Evolutionary conservation across 495 filamentous ascomycete species (phyloP).

Genomic region (Halenospora varia): DNA sequence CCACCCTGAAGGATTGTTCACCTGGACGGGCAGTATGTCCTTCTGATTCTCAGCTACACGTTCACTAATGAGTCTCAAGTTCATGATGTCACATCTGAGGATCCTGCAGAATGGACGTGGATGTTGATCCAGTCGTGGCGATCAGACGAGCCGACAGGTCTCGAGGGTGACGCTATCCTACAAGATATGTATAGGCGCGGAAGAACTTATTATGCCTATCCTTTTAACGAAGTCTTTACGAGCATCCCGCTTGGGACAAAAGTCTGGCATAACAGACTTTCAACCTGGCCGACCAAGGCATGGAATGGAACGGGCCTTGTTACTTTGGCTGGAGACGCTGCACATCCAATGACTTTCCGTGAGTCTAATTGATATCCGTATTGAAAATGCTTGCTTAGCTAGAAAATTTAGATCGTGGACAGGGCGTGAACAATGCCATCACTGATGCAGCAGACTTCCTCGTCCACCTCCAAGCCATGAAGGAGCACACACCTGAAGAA

Average conservation of each 20-base stretch:
- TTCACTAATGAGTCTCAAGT: slow-evolving; percentile 1
- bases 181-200: slow-evolving; percentile 9
- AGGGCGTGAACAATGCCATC: slow-evolving; percentile 46
- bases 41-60: background rate
- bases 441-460: slow-evolving; percentile 36
- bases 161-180: slow-evolving; percentile 13
- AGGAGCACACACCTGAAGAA: slow-evolving; percentile 17
- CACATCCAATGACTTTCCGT: slow-evolving; percentile 57
- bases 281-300: slow-evolving; percentile 27
- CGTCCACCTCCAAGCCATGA: slow-evolving; percentile 24
- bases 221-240: slow-evolving; percentile 20
- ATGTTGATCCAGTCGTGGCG: slow-evolving; percentile 24
- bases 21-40: slow-evolving; percentile 20
- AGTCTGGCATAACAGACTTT: slow-evolving; percentile 19
- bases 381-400: background rate
- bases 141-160: slow-evolving; percentile 8
- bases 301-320: slow-evolving; percentile 39
- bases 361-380: slow-evolving; percentile 24
- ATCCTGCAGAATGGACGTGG: slow-evolving; percentile 25
- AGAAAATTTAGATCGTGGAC: slow-evolving; percentile 35
- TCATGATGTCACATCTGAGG: slow-evolving; percentile 18
- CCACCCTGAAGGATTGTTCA: slow-evolving; percentile 28
- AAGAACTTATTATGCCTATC: slow-evolving; percentile 10
- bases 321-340: slow-evolving; percentile 50
- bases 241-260: slow-evolving; percentile 20